These are phyloP conservation scores for Mallotus repandus DNA, from an alignment of 441 rosid genomes.

Conservation along the genomic window DNA sequence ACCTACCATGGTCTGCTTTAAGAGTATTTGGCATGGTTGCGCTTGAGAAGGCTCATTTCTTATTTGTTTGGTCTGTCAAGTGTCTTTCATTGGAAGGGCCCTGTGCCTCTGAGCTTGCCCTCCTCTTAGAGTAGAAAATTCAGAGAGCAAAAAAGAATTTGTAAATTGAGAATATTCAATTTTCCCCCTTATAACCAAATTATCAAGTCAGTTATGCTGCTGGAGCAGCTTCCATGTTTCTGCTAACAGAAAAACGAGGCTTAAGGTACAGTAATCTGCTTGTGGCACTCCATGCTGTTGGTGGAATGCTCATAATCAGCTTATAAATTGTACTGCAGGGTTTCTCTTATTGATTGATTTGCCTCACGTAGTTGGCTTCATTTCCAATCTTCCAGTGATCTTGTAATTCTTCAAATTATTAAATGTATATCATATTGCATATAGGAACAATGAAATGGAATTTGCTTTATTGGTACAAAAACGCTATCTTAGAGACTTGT, in stretches of 20 bases:
- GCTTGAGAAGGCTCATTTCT: slow-evolving; percentile 20
- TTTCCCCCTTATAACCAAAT: slow-evolving; percentile 25
- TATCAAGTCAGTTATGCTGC: slow-evolving; percentile 27
- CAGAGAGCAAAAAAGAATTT: slow-evolving; percentile 39
- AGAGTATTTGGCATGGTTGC: slow-evolving; percentile 16
- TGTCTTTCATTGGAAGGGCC: slow-evolving; percentile 29
- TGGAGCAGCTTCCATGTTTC: slow-evolving; percentile 22
- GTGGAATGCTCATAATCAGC: slow-evolving; percentile 15
- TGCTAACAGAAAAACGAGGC: slow-evolving; percentile 26
- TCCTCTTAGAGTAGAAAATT: slow-evolving; percentile 41
- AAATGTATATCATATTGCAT: neutral
- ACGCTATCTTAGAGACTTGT: neutral
- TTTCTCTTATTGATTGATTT: neutral
- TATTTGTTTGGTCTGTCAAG: slow-evolving; percentile 24
- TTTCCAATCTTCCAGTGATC: slow-evolving; percentile 1
- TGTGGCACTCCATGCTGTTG: neutral
- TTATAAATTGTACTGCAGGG: neutral
- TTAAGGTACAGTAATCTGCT: slow-evolving; percentile 15
- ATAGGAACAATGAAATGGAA: neutral
- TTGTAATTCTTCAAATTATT: neutral
- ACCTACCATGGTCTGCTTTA: slow-evolving; percentile 8
- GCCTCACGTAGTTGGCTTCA: too few species aligned
- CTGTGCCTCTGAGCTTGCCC: slow-evolving; percentile 21
- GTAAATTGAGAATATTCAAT: slow-evolving; percentile 47
- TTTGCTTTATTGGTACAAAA: neutral